Conservation (phyloP, 305 asterid genomes). For the Fraxinus albicans region DNA sequence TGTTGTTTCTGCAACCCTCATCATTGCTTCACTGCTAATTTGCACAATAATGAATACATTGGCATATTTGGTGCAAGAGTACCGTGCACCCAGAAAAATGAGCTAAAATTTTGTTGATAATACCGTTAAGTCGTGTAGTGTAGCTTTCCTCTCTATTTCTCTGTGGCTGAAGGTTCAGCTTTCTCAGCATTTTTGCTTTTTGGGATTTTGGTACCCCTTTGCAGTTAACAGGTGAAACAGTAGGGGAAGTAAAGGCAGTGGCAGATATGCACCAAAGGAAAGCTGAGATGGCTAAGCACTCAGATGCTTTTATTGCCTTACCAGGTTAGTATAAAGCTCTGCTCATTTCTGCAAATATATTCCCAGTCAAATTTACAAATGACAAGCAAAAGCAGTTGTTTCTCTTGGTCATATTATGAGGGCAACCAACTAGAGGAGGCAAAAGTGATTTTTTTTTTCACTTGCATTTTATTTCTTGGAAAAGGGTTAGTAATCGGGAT, state of each 20-base stretch:
- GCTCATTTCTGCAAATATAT: not conserved
- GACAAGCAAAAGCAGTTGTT: not conserved
- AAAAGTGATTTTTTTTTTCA: not conserved
- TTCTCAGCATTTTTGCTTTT: slow-evolving; percentile 1
- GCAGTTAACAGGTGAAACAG: slow-evolving; percentile 70
- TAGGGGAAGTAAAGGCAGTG: slow-evolving; percentile 95
- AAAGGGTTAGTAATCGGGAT: not conserved
- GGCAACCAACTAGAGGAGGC: not conserved
- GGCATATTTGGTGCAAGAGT: not conserved
- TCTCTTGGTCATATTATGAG: not conserved
- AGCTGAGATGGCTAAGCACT: slow-evolving; percentile 91
- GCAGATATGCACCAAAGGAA: slow-evolving; percentile 97
- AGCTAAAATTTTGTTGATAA: not conserved
- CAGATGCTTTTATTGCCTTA: slow-evolving; percentile 93
- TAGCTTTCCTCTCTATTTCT: not conserved
- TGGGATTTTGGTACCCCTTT: slow-evolving; percentile 24
- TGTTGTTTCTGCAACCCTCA: slow-evolving; percentile 30
- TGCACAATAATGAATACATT: slow-evolving; percentile 23
- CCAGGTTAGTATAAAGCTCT: slow-evolving; percentile 61
- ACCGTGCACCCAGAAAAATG: not conserved
- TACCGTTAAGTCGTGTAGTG: not conserved
- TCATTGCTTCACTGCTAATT: slow-evolving; percentile 43
- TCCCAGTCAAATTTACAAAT: not conserved
- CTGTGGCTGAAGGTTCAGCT: not conserved
- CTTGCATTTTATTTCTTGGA: not conserved